These are phyloP conservation scores for Pythium plurisporium DNA, from an alignment of 352 stramenopile species.

Conservation along the genomic window DNA sequence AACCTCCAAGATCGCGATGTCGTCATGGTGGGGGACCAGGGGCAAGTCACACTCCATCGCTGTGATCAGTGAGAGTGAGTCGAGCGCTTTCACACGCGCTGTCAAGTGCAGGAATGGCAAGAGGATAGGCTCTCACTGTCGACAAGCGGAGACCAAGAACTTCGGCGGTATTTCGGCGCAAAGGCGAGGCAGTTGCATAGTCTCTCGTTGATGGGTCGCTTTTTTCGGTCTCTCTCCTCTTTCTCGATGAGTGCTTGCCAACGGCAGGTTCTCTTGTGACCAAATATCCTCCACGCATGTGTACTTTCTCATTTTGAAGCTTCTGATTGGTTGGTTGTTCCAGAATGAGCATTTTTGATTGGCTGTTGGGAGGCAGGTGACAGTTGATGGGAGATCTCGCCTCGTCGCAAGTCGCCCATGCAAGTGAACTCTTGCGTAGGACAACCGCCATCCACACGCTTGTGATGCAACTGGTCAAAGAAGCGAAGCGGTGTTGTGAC, in stretches of 20 bases:
- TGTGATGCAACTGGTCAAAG: not conserved
- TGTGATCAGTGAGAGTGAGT: not conserved
- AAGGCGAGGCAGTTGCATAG: not conserved
- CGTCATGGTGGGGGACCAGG: not conserved
- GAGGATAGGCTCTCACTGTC: not conserved
- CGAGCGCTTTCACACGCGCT: slow-evolving; percentile 2
- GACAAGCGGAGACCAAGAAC: slow-evolving; percentile 4
- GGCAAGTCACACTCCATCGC: slow-evolving; percentile 12
- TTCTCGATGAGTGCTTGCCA: not conserved
- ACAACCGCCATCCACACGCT: not conserved
- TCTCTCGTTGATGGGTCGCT: not conserved
- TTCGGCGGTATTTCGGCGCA: not conserved
- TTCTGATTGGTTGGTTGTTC: not conserved
- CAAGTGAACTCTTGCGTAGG: not conserved
- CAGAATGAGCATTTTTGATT: not conserved
- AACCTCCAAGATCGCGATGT: not conserved
- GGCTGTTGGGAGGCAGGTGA: not conserved
- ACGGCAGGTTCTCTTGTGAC: slow-evolving; percentile 1
- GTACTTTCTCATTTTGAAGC: not conserved
- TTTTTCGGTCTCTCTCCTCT: not conserved
- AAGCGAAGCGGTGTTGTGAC: not conserved
- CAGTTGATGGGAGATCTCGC: not conserved
- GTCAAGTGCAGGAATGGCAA: slow-evolving; percentile 2
- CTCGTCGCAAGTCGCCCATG: not conserved
- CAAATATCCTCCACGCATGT: not conserved